These are phyloP conservation scores for Aspergillus sp. DNA, from an alignment of 2,329 filamentous ascomycete genomes.

Conservation along the genomic window DNA sequence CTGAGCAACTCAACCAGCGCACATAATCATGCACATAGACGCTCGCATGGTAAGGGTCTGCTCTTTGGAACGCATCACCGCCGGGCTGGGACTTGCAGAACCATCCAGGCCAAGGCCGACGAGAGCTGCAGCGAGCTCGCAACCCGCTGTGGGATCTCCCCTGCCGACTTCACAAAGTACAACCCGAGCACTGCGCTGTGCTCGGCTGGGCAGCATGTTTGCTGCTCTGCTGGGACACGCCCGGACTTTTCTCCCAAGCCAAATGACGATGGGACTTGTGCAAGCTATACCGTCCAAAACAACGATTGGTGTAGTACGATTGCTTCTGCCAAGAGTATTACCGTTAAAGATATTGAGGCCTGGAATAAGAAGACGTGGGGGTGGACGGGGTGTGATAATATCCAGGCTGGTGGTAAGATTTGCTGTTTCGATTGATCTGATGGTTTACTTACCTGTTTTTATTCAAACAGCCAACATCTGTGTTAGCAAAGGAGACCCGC, in stretches of 20 bases:
- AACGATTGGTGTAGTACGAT: slow-evolving; percentile 34
- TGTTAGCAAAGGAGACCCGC: neutral
- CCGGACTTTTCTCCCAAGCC: slow-evolving; percentile 34
- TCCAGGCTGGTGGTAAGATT: slow-evolving; percentile 23
- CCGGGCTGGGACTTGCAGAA: neutral
- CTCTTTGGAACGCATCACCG: too few species aligned
- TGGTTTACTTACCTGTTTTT: too few species aligned
- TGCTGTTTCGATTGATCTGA: too few species aligned
- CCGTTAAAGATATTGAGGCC: slow-evolving; percentile 34
- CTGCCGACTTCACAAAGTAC: slow-evolving; percentile 11
- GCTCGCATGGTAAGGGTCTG: too few species aligned
- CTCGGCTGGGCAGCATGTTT: slow-evolving; percentile 27
- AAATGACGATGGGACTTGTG: slow-evolving; percentile 39
- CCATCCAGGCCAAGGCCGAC: neutral
- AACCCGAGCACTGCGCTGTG: slow-evolving; percentile 14
- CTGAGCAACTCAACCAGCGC: too few species aligned
- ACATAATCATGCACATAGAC: too few species aligned
- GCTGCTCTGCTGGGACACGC: slow-evolving; percentile 15
- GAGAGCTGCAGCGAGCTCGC: slow-evolving; percentile 12
- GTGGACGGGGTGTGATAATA: slow-evolving; percentile 39
- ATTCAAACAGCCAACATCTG: slow-evolving; percentile 32
- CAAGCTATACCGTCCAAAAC: slow-evolving; percentile 30
- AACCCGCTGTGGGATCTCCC: slow-evolving; percentile 9
- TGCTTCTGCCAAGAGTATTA: slow-evolving; percentile 32
- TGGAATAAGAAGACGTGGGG: slow-evolving; percentile 48